These are phyloP conservation scores for Vitis hybrid DNA, from an alignment of 177 flowering plant genomes.

Conservation along the genomic window DNA sequence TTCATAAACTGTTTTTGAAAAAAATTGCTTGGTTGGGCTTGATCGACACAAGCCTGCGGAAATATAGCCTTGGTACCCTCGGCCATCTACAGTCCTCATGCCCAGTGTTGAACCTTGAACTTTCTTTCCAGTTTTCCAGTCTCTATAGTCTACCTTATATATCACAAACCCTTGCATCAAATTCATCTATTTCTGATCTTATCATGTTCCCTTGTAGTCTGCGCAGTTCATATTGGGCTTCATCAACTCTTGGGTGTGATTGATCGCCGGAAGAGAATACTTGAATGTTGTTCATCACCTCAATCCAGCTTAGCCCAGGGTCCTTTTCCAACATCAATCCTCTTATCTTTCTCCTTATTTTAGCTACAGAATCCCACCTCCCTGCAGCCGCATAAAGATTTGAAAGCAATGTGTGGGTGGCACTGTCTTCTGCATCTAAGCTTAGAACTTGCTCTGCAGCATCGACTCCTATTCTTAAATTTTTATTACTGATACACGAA, in stretches of 20 bases:
- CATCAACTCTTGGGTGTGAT: slow-evolving; percentile 38
- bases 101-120: not conserved
- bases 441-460: slow-evolving; percentile 67
- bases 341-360: slow-evolving; percentile 63
- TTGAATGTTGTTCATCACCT: slow-evolving; percentile 37
- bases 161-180: slow-evolving; percentile 1
- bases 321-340: slow-evolving; percentile 54
- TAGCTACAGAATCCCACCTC: slow-evolving; percentile 69
- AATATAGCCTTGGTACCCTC: too few species aligned
- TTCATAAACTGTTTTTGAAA: not conserved
- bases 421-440: slow-evolving; percentile 54
- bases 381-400: slow-evolving; percentile 73
- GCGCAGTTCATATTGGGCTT: slow-evolving; percentile 41
- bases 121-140: not conserved
- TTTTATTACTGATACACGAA: slow-evolving; percentile 46
- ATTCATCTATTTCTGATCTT: slow-evolving; percentile 11
- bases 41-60: accelerated
- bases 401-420: slow-evolving; percentile 60
- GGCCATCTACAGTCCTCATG: not conserved
- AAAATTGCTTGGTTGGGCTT: not conserved
- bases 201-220: slow-evolving; percentile 48
- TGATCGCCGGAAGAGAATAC: slow-evolving; percentile 66
- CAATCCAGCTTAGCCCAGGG: slow-evolving; percentile 90
- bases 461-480: slow-evolving; percentile 45
- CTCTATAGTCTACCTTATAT: not conserved